Evolutionary conservation across 192 early-diverging fungal species (phyloP).

Genomic region (Linnemannia exigua): DNA sequence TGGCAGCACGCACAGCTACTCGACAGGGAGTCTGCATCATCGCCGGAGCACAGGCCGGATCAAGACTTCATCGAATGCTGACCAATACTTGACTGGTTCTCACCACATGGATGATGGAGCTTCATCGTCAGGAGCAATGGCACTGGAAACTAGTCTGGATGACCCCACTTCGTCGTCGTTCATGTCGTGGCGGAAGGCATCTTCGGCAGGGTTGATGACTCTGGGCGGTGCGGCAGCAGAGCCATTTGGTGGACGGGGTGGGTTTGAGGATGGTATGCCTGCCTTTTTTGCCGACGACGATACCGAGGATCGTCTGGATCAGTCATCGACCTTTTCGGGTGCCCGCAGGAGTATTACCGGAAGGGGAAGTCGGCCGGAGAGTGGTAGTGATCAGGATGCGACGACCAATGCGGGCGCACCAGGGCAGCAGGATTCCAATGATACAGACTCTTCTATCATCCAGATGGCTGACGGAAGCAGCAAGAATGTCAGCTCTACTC

Average conservation of each 20-base stretch:
- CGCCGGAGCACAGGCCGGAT: conserved; percentile 35
- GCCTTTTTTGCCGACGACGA: conserved; percentile 40
- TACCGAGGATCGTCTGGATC: neutral
- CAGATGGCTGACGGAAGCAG: conserved; percentile 44
- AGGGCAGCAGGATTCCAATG: conserved; percentile 10
- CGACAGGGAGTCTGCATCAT: conserved; percentile 24
- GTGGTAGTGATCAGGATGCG: conserved; percentile 25
- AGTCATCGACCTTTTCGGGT: neutral
- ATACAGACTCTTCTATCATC: neutral
- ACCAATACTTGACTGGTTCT: neutral
- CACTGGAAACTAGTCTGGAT: neutral
- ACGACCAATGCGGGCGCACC: neutral
- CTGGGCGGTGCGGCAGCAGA: neutral
- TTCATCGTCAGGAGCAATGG: neutral
- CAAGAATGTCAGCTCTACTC: conserved; percentile 24
- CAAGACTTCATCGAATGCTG: neutral
- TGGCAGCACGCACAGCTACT: conserved; percentile 21
- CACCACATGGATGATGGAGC: neutral
- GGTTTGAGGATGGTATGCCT: conserved; percentile 51
- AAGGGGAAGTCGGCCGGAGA: conserved; percentile 11
- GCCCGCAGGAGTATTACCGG: neutral
- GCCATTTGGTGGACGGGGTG: neutral
- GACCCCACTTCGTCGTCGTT: neutral
- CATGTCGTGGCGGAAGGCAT: neutral
- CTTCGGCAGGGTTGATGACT: neutral